Evolutionary conservation across 495 filamentous ascomycete genomes (phyloP).

Genomic region (Lasiosphaeria miniovina): DNA sequence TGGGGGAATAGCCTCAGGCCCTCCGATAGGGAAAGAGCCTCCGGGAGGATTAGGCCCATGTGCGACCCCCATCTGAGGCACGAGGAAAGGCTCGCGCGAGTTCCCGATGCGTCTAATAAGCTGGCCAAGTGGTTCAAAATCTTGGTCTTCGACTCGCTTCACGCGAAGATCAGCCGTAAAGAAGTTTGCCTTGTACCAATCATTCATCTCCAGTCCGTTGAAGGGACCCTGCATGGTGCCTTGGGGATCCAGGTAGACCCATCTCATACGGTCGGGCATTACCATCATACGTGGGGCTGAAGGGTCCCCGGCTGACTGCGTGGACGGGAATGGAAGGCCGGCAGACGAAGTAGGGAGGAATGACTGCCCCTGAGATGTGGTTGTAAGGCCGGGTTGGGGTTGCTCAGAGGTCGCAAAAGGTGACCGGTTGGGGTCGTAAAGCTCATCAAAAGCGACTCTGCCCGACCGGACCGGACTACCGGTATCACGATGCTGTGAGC

Average conservation of each 20-base stretch:
- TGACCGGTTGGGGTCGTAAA: slow-evolving; percentile 39
- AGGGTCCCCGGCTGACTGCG: slow-evolving; percentile 46
- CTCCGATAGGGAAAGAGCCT: slow-evolving; percentile 46
- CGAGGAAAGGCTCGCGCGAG: slow-evolving; percentile 93
- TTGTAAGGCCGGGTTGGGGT: slow-evolving; percentile 28
- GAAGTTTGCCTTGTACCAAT: slow-evolving; percentile 99
- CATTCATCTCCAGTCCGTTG: slow-evolving; percentile 97
- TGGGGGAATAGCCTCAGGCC: slow-evolving; percentile 75
- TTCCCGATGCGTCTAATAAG: slow-evolving; percentile 95
- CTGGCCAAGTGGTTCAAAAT: slow-evolving; percentile 95
- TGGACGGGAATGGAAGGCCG: slow-evolving; percentile 35
- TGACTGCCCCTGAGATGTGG: slow-evolving; percentile 31
- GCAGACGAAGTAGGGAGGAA: slow-evolving; percentile 33
- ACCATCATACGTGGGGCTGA: slow-evolving; percentile 85
- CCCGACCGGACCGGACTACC: slow-evolving; percentile 61
- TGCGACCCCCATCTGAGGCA: slow-evolving; percentile 91
- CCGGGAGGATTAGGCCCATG: slow-evolving; percentile 65
- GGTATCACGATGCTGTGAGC: slow-evolving; percentile 48
- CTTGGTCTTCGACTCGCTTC: slow-evolving; percentile 85
- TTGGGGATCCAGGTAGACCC: slow-evolving; percentile 95
- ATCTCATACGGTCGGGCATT: slow-evolving; percentile 99
- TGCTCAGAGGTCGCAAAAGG: slow-evolving; percentile 36
- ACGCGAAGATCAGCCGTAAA: slow-evolving; percentile 92
- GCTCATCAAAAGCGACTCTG: slow-evolving; percentile 57
- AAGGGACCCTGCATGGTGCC: slow-evolving; percentile 90